Percentiles rank a stretch among this genome's conserved stretches.
These are phyloP conservation scores for Liquidambar formosana DNA, from an alignment of 164 flowering plant species.

Conservation along the genomic window DNA sequence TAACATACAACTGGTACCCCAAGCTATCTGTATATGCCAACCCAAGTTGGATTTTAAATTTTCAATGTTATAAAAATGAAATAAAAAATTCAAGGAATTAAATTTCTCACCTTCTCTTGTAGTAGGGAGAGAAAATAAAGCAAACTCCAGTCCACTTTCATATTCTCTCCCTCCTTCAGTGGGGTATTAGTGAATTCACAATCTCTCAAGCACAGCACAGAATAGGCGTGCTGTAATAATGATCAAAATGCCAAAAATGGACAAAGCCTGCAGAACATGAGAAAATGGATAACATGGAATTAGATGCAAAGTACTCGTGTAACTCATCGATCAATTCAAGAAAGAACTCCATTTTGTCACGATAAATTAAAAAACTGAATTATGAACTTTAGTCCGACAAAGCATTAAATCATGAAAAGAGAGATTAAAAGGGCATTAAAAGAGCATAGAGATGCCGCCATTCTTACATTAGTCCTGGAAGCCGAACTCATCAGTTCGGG, in stretches of 20 bases:
- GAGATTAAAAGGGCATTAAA: no score
- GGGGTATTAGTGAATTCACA: neutral
- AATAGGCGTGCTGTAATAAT: slow-evolving; percentile 22
- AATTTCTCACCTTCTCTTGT: slow-evolving; percentile 14
- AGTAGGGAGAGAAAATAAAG: neutral
- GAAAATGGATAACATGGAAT: slow-evolving; percentile 1
- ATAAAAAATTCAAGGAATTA: neutral
- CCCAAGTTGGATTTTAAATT: neutral
- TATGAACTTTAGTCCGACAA: neutral
- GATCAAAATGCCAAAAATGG: slow-evolving; percentile 22
- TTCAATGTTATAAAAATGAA: neutral
- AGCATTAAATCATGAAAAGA: neutral
- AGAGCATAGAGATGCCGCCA: neutral
- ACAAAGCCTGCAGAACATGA: slow-evolving; percentile 31
- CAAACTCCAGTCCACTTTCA: neutral
- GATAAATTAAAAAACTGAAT: no score
- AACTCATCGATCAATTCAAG: no score
- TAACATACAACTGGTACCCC: no score
- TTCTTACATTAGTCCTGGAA: slow-evolving; percentile 28
- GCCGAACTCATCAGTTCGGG: slow-evolving; percentile 44
- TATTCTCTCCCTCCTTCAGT: slow-evolving; percentile 4
- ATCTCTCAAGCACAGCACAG: slow-evolving; percentile 15
- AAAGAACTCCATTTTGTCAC: no score
- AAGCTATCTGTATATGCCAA: neutral
- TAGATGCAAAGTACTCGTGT: neutral